These are phyloP conservation scores for Scheffersomyces insectosa DNA, from an alignment of 1,139 yeast species.

Conservation along the genomic window DNA sequence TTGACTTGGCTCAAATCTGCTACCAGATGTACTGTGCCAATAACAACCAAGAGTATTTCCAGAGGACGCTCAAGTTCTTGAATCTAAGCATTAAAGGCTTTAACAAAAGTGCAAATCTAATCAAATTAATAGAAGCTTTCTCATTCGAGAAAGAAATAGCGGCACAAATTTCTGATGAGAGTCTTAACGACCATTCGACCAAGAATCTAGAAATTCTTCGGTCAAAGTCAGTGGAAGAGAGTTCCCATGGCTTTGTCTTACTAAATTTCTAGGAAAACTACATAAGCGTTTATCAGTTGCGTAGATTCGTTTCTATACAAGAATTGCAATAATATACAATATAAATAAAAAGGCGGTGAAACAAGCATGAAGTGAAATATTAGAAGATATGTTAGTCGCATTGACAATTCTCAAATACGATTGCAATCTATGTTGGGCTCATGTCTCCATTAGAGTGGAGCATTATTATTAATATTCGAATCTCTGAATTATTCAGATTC, in stretches of 20 bases:
- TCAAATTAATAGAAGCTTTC: slow-evolving; percentile 31
- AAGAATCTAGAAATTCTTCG: slow-evolving; percentile 30
- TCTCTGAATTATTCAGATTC: no score
- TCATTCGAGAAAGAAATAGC: slow-evolving; percentile 38
- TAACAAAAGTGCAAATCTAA: slow-evolving; percentile 30
- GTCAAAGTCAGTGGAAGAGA: slow-evolving; percentile 31
- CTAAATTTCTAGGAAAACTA: background rate
- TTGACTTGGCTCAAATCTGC: slow-evolving; percentile 33
- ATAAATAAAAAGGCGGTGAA: no score
- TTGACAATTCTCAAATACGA: no score
- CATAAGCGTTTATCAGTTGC: no score
- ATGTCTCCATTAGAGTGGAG: no score
- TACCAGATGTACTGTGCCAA: slow-evolving; percentile 17
- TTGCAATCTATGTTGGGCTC: no score
- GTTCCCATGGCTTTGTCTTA: slow-evolving; percentile 22
- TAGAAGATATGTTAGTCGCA: no score
- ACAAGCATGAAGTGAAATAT: no score
- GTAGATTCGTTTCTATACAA: no score
- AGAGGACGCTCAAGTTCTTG: slow-evolving; percentile 33
- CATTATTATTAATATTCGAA: no score
- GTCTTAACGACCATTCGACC: slow-evolving; percentile 33
- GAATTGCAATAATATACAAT: no score
- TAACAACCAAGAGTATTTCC: slow-evolving; percentile 14
- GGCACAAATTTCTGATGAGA: slow-evolving; percentile 21
- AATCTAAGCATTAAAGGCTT: slow-evolving; percentile 47